A percentile compares a stretch with the other conserved stretches of the same genome.
Evolutionary conservation across 495 filamentous ascomycete species (phyloP).

Genomic region (Trichoderma gamsii): DNA sequence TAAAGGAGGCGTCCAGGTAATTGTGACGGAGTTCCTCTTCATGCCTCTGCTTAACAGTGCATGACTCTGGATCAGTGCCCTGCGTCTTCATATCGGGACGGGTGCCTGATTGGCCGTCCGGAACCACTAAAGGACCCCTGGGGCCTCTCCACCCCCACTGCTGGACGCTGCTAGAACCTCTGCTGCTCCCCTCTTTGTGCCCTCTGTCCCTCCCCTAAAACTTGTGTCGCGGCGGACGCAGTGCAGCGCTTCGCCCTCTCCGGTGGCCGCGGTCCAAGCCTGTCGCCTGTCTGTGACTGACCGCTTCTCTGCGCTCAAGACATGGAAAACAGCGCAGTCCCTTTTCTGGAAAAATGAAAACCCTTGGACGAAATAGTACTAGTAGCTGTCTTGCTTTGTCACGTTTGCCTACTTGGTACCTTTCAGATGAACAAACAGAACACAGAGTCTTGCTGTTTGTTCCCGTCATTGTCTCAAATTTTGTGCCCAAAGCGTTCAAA

Average conservation of each 20-base stretch:
- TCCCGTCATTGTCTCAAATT: background rate
- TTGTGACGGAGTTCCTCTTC: background rate
- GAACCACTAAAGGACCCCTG: background rate
- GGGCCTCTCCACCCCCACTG: slow-evolving; percentile 4
- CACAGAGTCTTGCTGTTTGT: background rate
- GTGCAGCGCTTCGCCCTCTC: background rate
- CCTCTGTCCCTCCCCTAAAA: background rate
- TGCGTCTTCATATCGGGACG: background rate
- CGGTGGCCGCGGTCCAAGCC: background rate
- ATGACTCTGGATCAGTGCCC: slow-evolving; percentile 6
- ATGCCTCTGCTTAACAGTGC: slow-evolving; percentile 11
- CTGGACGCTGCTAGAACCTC: slow-evolving; percentile 4
- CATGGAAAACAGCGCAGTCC: background rate
- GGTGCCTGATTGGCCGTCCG: slow-evolving; percentile 3
- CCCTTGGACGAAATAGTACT: background rate
- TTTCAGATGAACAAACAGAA: background rate
- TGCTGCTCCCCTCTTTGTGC: background rate
- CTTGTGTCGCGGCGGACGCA: background rate
- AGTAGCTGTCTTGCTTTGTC: background rate
- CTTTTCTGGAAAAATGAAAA: background rate
- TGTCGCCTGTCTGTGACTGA: background rate
- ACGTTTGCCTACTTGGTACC: too few species aligned
- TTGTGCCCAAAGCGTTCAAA: background rate
- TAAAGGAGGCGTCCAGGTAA: background rate
- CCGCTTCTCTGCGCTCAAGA: slow-evolving; percentile 5